phyloP scores from a whole-genome alignment of 805 yeast species.

The Danielia oregonensis region DNA sequence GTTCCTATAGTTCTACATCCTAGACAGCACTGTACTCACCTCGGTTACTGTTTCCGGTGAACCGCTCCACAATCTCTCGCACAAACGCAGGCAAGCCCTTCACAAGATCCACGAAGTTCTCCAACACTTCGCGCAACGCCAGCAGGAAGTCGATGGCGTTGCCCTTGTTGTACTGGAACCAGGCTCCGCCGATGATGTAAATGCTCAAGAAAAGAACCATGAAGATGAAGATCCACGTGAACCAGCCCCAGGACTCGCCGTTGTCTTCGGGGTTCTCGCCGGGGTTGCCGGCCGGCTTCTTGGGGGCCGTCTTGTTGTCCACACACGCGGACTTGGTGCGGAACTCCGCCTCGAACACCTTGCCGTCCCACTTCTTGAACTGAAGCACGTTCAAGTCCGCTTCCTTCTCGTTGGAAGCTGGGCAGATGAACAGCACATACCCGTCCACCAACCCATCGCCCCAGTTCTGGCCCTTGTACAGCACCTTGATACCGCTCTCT shows the following conservation, averaged over 20 bases:
- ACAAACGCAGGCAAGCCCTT: slow-evolving; percentile 62
- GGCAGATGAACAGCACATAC: slow-evolving; percentile 46
- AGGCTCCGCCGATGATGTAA: slow-evolving; percentile 70
- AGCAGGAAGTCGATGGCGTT: slow-evolving; percentile 71
- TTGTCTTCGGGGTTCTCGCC: slow-evolving; percentile 15
- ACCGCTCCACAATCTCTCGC: slow-evolving; percentile 62
- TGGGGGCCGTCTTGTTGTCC: slow-evolving; percentile 26
- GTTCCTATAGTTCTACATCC: too few species aligned
- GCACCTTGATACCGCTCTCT: slow-evolving; percentile 30
- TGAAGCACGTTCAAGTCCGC: slow-evolving; percentile 17
- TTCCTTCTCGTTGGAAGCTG: slow-evolving; percentile 19
- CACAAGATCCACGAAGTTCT: slow-evolving; percentile 55
- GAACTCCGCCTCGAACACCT: slow-evolving; percentile 18
- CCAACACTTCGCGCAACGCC: slow-evolving; percentile 68
- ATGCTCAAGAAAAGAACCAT: slow-evolving; percentile 65
- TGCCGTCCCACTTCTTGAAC: slow-evolving; percentile 37
- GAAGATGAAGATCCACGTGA: slow-evolving; percentile 77
- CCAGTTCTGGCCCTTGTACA: slow-evolving; percentile 61
- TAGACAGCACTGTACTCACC: slow-evolving; percentile 95
- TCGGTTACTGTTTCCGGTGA: slow-evolving; percentile 60
- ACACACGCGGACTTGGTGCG: slow-evolving; percentile 40
- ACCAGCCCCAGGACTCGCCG: slow-evolving; percentile 70
- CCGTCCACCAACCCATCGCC: slow-evolving; percentile 56
- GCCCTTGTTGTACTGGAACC: slow-evolving; percentile 70
- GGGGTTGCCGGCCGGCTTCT: slow-evolving; percentile 20